Evolutionary conservation across 768 basidiomycete genomes (phyloP), one percentile per base, ranked within the genome.

Genomic region (Pleurotus citrinopileatus): DNA sequence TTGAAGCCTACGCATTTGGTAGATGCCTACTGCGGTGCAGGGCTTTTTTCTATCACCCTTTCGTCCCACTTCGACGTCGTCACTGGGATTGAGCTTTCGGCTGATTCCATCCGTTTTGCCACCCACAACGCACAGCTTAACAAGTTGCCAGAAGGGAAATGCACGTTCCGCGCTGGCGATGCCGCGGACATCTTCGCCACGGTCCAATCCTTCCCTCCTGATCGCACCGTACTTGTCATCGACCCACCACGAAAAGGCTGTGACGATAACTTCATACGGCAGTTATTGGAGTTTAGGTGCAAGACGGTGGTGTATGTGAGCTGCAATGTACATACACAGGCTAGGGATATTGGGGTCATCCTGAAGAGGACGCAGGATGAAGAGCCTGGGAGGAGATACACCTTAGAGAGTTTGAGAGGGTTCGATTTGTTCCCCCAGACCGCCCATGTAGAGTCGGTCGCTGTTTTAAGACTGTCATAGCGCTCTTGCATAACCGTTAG

Each of bases 381-480:
- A 43, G 73, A 58, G 37, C 72, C 60, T 54, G 66, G 64, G 61
- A 72, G 67, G 61, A 74, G 71, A 61, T 99, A 97, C 70, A 75
- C 80, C 57, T 61, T 99, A 62, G 90, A 94, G 71, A 91, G 85
- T 61, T 60, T 97, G 62, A 70, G 89, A 57, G 95, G 94, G 29
- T 92, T 97, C 60, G 96, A 98, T 73, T 65, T 99, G 52, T 99
- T 98, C 73, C 93, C 96, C 6, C 94, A 98, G 76, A 96, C 94
- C 22, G 89, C 91, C 10, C 95, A 98, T 75, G 92, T 96, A 7
- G 94, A 98, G 71, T 82, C 81, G 53, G 84, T 92, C 10, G 86
- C 87, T 4, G 77, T 91, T 25, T 70, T 91, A 61, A 74, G 82
- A 58, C 69, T 86, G 40, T 71, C 37, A 20, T 54, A 34, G 32